Percentiles rank a stretch among this genome's conserved stretches.
Conservation (phyloP, 2,329 filamentous ascomycete genomes). For the Huntiella decipiens region DNA sequence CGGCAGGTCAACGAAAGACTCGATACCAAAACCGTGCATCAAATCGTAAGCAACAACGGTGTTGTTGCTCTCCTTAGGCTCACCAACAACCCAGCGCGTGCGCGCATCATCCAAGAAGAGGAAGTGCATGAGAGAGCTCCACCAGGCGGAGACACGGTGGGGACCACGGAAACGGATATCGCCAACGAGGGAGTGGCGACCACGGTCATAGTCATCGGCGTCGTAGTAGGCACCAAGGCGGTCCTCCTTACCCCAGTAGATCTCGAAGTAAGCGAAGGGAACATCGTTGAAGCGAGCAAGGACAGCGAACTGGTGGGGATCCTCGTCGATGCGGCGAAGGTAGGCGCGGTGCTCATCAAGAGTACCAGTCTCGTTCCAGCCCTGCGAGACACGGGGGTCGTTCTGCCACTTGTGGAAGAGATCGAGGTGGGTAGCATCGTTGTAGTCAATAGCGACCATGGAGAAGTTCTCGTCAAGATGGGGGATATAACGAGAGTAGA, state of each 20-base stretch:
- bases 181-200: constrained; percentile 38
- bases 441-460: constrained; percentile 54
- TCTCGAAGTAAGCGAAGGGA: constrained; percentile 59
- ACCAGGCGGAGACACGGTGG: constrained; percentile 42
- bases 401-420: constrained; percentile 72
- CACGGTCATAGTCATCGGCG: constrained; percentile 36
- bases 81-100: constrained; percentile 39
- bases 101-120: constrained; percentile 42
- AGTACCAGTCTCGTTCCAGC: constrained; percentile 64
- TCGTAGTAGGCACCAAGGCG: constrained; percentile 36
- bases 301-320: constrained; percentile 52
- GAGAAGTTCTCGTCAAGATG: constrained; percentile 60
- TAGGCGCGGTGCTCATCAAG: constrained; percentile 58
- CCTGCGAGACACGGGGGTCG: constrained; percentile 59
- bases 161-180: constrained; percentile 40
- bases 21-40: constrained; percentile 51
- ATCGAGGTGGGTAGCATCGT: constrained; percentile 41
- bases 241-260: constrained; percentile 57
- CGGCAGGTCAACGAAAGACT: constrained; percentile 53
- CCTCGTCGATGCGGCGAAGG: constrained; percentile 45
- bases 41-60: constrained; percentile 58
- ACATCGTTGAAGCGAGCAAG: constrained; percentile 53
- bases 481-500: constrained; percentile 65
- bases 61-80: constrained; percentile 52
- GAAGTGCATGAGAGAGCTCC: constrained; percentile 43